Conservation (phyloP, 192 early-diverging fungal genomes). For the Coemansia sp. region DNA sequence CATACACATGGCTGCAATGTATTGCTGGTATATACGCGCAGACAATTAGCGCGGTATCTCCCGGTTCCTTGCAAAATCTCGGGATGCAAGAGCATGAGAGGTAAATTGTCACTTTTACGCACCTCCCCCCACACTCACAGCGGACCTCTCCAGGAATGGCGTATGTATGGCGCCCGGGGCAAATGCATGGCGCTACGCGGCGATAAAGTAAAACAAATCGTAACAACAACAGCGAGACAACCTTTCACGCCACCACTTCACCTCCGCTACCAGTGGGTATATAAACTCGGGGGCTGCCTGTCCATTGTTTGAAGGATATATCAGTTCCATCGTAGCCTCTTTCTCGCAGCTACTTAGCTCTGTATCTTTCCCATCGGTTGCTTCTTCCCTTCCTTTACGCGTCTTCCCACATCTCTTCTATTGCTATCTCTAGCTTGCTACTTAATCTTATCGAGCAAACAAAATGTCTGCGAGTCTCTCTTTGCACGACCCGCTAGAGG, state of each 20-base stretch:
- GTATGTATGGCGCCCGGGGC: not conserved
- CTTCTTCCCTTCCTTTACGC: not conserved
- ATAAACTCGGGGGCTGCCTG: not conserved
- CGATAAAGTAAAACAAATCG: not conserved
- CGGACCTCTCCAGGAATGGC: not conserved
- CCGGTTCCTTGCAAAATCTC: not conserved
- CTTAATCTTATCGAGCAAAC: not conserved
- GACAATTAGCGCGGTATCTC: not conserved
- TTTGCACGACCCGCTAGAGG: slow-evolving; percentile 14
- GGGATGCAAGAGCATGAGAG: not conserved
- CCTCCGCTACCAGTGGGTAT: not conserved
- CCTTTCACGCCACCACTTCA: not conserved
- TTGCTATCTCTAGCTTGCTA: not conserved
- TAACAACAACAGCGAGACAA: not conserved
- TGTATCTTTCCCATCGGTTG: not conserved
- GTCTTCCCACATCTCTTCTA: slow-evolving; percentile 5
- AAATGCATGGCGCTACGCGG: not conserved
- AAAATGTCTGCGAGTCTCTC: slow-evolving; percentile 11
- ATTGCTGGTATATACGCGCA: not conserved
- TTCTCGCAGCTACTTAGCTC: not conserved
- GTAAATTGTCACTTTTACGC: not conserved
- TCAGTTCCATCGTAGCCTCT: not conserved
- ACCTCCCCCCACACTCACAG: not conserved
- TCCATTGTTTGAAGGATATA: not conserved
- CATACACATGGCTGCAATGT: slow-evolving; percentile 3